Base-by-base conservation (phyloP, 768 basidiomycete genomes). In the Suillus cothurnatus region DNA sequence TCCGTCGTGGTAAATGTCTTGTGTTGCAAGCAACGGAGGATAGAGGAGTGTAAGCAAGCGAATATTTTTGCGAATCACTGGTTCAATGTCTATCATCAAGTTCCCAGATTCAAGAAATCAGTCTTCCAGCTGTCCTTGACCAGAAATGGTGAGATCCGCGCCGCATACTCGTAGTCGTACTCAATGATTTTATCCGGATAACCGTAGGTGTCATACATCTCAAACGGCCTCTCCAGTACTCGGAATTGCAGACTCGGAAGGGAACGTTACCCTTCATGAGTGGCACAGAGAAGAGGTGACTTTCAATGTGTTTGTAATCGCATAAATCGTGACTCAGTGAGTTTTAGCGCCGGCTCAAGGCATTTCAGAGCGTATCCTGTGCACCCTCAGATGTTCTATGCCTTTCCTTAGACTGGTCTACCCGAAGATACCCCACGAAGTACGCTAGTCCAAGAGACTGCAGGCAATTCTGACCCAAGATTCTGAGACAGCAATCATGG, bases 321-420 rank as follows among this genome's bases (percentile, higher is more conserved):
- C 41, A 21, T 36, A 17, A 2, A 38, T 32, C 31, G n/a, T 67
- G 61, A 68, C 50, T 45, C 36, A 14, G n/a, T 64, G 43, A 55
- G n/a, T 45, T 65, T 47, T 72, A 87, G 86, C 75, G 72, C 59
- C 73, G 66, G 64, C 70, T 91, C 31, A 65, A 73, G 8, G 74
- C 70, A 50, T 66, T 81, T n/a, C 76, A 82, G 34, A 77, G 78
- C 17, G 75, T 91, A 31, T 74, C 76, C 34, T 87, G 87, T 64
- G 82, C 78, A 32, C 69, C 87, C 0, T 73, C 84, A 0, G 84
- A 88, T 32, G 82, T 84, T 0, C 80, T 99, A 1, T 96, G 94
- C 71, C 86, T 99, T 21, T 98, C 95, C 11, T 78, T 99, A 32
- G 97, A 98, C 76, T 99, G 95, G 94, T 91, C 92, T 0, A 91